Base-by-base conservation (phyloP, 1,139 yeast genomes). In the Candida freyschussii region DNA sequence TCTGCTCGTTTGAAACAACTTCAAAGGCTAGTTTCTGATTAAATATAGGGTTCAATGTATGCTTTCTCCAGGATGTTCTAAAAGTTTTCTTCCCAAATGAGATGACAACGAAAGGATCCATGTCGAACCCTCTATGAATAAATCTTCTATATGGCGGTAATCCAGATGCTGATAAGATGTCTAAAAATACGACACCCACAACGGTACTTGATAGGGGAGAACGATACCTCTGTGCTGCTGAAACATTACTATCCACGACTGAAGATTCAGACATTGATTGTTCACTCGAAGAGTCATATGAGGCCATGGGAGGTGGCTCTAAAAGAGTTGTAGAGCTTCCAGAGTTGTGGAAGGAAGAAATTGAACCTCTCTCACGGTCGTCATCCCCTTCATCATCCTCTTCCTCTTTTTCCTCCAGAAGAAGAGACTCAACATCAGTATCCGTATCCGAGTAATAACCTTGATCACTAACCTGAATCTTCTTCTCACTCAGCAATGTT, bases 31-130 rank as follows among this genome's bases (percentile, higher is more conserved):
- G 61, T 45, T 82, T 63, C 57, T 89, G 95, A 52, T 85, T 79
- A 56, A 78, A 91, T 1, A 78, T 69, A 0, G 98, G 98, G 38
- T 80, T 81, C 33, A 86, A 59, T 1, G 85, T 81, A 53, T 89
- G 97, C 18, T 86, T 73, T 47, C 79, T 74, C 78, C 87, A 82
- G 16, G 91, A 80, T 0, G 96, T 87, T 45, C 95, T 72, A 56
- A 77, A 89, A 0, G 93, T 86, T 43, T 82, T 81, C 51, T 84
- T 81, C 10, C 96, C 96, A 56, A 89, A 86, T 0, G 96, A 79
- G 1, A 85, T 79, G 13, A 89, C 91, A 6, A 89, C 94, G 60
- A 89, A 91, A 0, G 98, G 97, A 52, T 91, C 98, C 94, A 91
- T 85, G 55, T 87, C 96, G 51, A 81, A 91, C 1, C 91, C 79